These are phyloP conservation scores for Exophiala xenobiotica DNA, from an alignment of 2,329 filamentous ascomycete species.

Conservation along the genomic window DNA sequence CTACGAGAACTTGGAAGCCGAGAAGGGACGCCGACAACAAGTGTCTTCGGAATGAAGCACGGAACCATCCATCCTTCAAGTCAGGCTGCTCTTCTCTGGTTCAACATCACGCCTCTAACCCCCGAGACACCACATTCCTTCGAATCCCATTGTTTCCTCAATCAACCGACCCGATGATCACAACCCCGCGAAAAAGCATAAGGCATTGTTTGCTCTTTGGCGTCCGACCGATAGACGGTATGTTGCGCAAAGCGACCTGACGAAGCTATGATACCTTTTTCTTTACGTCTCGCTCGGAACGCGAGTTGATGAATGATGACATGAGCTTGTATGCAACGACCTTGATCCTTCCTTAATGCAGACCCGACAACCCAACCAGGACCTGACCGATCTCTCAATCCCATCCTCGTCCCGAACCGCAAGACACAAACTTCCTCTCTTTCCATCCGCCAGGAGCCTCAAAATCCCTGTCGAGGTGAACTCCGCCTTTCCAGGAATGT, in stretches of 20 bases:
- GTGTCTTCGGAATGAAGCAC: conserved; percentile 56
- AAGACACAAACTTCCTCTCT: conserved; percentile 3
- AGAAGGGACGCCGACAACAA: conserved; percentile 97
- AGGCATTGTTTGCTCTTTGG: conserved; percentile 29
- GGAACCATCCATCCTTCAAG: not conserved
- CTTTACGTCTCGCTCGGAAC: conserved; percentile 24
- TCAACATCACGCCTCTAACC: conserved; percentile 11
- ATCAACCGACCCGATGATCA: conserved; percentile 13
- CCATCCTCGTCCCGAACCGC: not conserved
- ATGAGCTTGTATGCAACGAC: conserved; percentile 27
- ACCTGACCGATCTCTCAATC: conserved; percentile 10
- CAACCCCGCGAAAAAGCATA: conserved; percentile 26
- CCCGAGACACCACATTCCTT: conserved; percentile 25
- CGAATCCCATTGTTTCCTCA: conserved; percentile 5
- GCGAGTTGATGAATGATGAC: conserved; percentile 31
- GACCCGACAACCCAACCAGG: conserved; percentile 4
- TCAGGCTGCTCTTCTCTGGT: conserved; percentile 2
- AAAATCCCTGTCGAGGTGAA: not conserved
- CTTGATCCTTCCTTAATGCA: conserved; percentile 23
- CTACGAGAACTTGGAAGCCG: conserved; percentile 97
- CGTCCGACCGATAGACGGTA: conserved; percentile 30
- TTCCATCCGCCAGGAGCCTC: not conserved
- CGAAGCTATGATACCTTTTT: conserved; percentile 30
- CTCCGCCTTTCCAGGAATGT: conserved; percentile 5
- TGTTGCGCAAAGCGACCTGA: conserved; percentile 31